Evolutionary conservation across 2,329 filamentous ascomycete genomes (phyloP), one percentile per base, ranked within the genome.

Genomic region (Fusarium sarcochroum): DNA sequence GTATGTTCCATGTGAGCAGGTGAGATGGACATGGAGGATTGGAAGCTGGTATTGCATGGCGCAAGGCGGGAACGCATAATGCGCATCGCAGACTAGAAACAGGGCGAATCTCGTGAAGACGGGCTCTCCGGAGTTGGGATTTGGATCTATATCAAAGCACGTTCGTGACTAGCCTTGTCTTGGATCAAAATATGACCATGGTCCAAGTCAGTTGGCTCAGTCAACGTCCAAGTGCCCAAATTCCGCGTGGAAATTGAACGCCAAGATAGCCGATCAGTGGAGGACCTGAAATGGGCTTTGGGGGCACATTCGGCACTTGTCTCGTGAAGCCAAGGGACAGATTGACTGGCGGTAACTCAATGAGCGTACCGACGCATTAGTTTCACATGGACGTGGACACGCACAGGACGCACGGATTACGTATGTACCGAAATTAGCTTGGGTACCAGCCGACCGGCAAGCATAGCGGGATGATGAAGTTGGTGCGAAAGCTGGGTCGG

Each of bases 401-500:
- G 58, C 58, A 58, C 58, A 63, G 58, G 45, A 42, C 52, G 47
- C 59, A 23, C 34, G 41, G 30, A 59, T 64, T 64, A 64, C 61
- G 61, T 64, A 65, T 64, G 54, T 64, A 64, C 59, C 61, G 61
- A 64, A 64, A 64, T 66, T 61, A 68, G 45, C 54, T 45, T 54
- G 45, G 63, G 42, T 69, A 66, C 66, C 66, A 69, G 58, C 66
- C 57, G 52, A 56, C 66, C 41, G 66, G 66, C 66, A 66, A 63
- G 56, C 51, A 52, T 21, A 63, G 63, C 67, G 67, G 67, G 67
- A 68, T 68, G 66, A 69, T 70, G 63, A 57, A 64, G 41, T 18
- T 57, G 63, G 42, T 56, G 58, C 55, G 42, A 59, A 44, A 35
- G 48, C 38, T 58, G 57, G 58, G 44, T 51, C 27, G 23, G 25